Base-by-base conservation (phyloP, 2,329 filamentous ascomycete species). In the Septoria petroselini region DNA sequence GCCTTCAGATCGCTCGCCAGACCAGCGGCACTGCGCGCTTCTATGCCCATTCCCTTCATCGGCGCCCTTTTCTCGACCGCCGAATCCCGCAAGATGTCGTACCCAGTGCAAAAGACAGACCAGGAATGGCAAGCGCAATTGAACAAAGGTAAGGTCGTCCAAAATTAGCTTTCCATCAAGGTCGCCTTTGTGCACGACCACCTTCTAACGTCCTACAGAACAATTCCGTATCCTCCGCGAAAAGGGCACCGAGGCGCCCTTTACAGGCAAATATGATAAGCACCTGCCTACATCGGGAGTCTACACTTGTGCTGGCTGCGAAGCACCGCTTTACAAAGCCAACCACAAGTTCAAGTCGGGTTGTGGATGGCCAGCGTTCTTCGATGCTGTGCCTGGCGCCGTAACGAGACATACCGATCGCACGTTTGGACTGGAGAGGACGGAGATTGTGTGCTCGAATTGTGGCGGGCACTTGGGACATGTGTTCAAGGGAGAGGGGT, bases 301-400 rank as follows among this genome's bases (percentile, higher is more conserved):
- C 47, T 98, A 97, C 74, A 83, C 78, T 38, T 98, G 93, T 71
- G 88, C 87, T 14, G 93, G 82, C 44, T 98, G 93, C 76, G 71
- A 84, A 21, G 80, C 90, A 6, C 91, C 93, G 4, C 82, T 98
- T 14, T 98, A 98, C 80, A 91, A 84, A 70, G 91, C 93, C 21
- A 79, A 79, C 56, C 91, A 95, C 73, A 98, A 98, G 71, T 98
- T 98, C 79, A 88, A 88, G 70, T 94, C 88, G 14, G 89, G 90
- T 34, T 98, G 93, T 71, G 93, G 93, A 54, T 98, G 93, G 93
- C 93, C 93, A 0, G 93, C 93, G 9, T 98, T 97, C 73, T 98
- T 91, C 68, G 93, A 98, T 71, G 91, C 86, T 58, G 82, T 98
- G 43, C 91, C 93, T 0, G 91, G 90, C 2, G 91, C 91, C 1